Percentiles rank a stretch among this genome's conserved stretches.
phyloP scores from a whole-genome alignment of 495 filamentous ascomycete genomes.

The Physcia stellaris region DNA sequence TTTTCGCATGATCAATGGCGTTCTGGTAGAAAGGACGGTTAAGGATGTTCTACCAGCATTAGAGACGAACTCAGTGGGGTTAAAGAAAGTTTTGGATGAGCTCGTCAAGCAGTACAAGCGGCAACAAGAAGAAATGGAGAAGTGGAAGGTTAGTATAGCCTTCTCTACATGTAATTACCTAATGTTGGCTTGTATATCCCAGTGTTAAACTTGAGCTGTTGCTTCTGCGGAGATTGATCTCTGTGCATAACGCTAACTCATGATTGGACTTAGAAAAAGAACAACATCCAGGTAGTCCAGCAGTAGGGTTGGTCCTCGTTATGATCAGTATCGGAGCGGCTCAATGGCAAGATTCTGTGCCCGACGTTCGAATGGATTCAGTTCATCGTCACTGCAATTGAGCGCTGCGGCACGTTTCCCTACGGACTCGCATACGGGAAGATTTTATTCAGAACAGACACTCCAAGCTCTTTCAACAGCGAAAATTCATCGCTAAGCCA shows the following conservation, averaged over 20 bases:
- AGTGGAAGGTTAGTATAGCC: slow-evolving; percentile 91
- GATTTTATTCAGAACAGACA: too few relatives aligned
- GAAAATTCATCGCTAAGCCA: too few relatives aligned
- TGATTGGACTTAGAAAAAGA: slow-evolving; percentile 92
- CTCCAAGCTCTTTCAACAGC: too few relatives aligned
- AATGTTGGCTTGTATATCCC: slow-evolving; percentile 3
- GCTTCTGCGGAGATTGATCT: slow-evolving; percentile 7
- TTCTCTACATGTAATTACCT: not conserved
- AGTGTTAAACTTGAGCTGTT: not conserved
- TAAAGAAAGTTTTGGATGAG: slow-evolving; percentile 93
- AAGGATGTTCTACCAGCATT: slow-evolving; percentile 81
- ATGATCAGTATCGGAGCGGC: too few relatives aligned
- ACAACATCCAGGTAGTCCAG: slow-evolving; percentile 91
- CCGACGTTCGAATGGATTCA: too few relatives aligned
- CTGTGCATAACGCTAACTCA: too few relatives aligned
- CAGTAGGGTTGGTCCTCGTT: slow-evolving; percentile 30
- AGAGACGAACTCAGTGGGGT: slow-evolving; percentile 84
- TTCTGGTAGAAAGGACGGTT: slow-evolving; percentile 86
- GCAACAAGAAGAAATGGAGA: slow-evolving; percentile 91
- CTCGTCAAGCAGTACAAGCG: slow-evolving; percentile 92
- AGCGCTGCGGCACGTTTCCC: too few relatives aligned
- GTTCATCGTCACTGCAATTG: too few relatives aligned
- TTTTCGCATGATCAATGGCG: slow-evolving; percentile 97
- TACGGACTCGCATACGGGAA: too few relatives aligned
- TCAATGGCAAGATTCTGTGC: too few relatives aligned